Conservation (phyloP, 2,329 filamentous ascomycete genomes). For the Periconia sp. region DNA sequence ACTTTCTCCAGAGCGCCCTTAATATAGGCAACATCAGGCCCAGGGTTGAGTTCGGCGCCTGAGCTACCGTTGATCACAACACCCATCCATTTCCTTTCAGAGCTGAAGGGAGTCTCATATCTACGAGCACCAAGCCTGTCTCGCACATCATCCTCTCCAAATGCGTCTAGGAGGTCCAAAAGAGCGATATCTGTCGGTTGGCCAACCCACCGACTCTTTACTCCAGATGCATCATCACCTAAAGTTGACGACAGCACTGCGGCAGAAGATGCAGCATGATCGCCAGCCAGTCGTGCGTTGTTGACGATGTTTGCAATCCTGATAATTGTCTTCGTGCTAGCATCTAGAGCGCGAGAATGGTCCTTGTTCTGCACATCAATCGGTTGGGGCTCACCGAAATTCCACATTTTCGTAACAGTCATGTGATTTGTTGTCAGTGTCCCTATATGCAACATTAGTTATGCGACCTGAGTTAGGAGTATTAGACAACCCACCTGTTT, state of each 20-base stretch:
- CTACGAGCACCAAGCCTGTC: constrained; percentile 80
- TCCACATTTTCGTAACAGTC: constrained; percentile 96
- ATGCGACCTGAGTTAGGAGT: not conserved
- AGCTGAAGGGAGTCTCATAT: constrained; percentile 92
- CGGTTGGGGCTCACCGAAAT: constrained; percentile 69
- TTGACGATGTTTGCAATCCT: constrained; percentile 97
- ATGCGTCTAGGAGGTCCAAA: constrained; percentile 86
- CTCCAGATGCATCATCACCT: constrained; percentile 61
- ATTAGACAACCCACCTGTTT: constrained; percentile 65
- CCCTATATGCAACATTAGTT: constrained; percentile 50
- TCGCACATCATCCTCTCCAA: constrained; percentile 88
- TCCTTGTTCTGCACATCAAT: constrained; percentile 60
- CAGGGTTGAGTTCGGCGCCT: constrained; percentile 55
- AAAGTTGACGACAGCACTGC: constrained; percentile 86
- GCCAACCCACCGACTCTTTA: constrained; percentile 89
- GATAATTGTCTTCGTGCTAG: constrained; percentile 77
- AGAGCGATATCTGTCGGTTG: constrained; percentile 98
- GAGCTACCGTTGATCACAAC: constrained; percentile 67
- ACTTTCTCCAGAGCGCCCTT: constrained; percentile 93
- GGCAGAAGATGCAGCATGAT: constrained; percentile 69
- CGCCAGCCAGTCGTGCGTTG: constrained; percentile 78
- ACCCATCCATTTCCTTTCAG: constrained; percentile 99
- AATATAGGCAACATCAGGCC: constrained; percentile 85
- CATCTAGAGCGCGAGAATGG: constrained; percentile 60
- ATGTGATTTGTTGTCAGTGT: constrained; percentile 98